phyloP scores from a whole-genome alignment of 495 filamentous ascomycete species.

The Penicillium canescens region DNA sequence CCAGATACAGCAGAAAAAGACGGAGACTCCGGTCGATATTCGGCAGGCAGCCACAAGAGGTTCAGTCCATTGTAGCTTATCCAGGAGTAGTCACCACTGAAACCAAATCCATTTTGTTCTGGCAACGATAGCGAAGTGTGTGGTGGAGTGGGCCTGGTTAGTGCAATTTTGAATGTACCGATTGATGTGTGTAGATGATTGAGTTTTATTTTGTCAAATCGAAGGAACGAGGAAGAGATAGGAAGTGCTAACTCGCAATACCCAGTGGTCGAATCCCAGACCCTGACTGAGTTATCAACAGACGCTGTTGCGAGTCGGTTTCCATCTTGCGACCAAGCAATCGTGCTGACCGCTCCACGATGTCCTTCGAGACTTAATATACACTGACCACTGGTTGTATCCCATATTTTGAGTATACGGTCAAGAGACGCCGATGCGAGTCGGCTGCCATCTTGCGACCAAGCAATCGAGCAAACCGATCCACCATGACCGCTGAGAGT shows the following conservation, averaged over 20 bases:
- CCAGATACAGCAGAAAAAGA: constrained; percentile 4
- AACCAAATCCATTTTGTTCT: constrained; percentile 7
- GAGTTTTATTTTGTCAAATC: constrained; percentile 1
- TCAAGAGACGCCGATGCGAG: constrained; percentile 11
- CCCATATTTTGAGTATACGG: constrained; percentile 28
- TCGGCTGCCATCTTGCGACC: constrained; percentile 18
- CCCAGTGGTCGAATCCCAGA: constrained; percentile 62
- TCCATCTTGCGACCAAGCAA: constrained; percentile 8
- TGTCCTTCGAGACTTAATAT: too few species aligned
- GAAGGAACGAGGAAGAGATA: not conserved
- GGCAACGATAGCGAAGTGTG: not conserved
- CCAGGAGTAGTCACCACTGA: constrained; percentile 15
- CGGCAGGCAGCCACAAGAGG: constrained; percentile 23
- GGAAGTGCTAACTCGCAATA: constrained; percentile 40
- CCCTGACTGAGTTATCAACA: constrained; percentile 13
- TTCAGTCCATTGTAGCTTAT: constrained; percentile 20
- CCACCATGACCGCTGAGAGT: too few species aligned
- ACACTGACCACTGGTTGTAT: too few species aligned
- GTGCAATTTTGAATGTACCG: not conserved
- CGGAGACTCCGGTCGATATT: constrained; percentile 11
- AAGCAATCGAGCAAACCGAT: constrained; percentile 19
- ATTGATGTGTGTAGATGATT: constrained; percentile 1
- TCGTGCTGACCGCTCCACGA: too few species aligned
- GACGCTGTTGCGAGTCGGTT: constrained; percentile 11
- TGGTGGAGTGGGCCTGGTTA: not conserved